Conservation (phyloP, 2,329 filamentous ascomycete species). For the Chalara sp. region DNA sequence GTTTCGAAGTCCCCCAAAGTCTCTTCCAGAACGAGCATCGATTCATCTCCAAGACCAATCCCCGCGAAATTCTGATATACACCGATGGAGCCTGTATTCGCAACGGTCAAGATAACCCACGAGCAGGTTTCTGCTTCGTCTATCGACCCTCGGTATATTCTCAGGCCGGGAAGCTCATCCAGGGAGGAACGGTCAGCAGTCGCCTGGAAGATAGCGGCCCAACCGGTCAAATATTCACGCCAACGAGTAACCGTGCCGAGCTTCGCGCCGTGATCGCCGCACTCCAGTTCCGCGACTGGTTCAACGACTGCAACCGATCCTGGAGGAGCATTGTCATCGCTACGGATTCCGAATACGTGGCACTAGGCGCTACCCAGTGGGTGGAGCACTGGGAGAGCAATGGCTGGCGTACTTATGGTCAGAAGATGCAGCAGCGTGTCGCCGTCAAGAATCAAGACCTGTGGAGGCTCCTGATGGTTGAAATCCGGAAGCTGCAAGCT, state of each 20-base stretch:
- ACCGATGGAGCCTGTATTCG: conserved; percentile 39
- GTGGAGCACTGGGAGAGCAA: conserved; percentile 36
- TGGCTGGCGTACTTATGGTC: conserved; percentile 34
- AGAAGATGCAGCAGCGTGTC: conserved; percentile 1
- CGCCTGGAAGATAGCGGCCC: conserved; percentile 38
- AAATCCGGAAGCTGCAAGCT: conserved; percentile 28
- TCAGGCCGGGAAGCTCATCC: conserved; percentile 9
- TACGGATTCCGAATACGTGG: conserved; percentile 46
- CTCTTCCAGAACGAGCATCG: conserved; percentile 2
- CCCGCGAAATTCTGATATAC: conserved; percentile 31
- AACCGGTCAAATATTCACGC: conserved; percentile 28
- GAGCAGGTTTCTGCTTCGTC: conserved; percentile 35
- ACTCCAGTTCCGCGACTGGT: conserved; percentile 39
- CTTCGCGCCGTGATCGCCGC: conserved; percentile 47
- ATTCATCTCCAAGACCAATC: conserved; percentile 26
- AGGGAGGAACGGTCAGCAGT: conserved; percentile 17
- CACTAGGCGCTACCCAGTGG: conserved; percentile 38
- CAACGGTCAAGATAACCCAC: conserved; percentile 32
- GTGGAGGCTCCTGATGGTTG: conserved; percentile 41
- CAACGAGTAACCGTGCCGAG: conserved; percentile 48
- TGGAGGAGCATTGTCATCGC: conserved; percentile 40
- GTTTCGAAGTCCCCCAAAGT: neutral
- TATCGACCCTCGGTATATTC: conserved; percentile 6
- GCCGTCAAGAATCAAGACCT: conserved; percentile 44
- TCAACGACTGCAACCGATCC: conserved; percentile 6